These are phyloP conservation scores for Leccinum subrobustum DNA, from an alignment of 1,284 basidiomycete genomes.

Conservation along the genomic window DNA sequence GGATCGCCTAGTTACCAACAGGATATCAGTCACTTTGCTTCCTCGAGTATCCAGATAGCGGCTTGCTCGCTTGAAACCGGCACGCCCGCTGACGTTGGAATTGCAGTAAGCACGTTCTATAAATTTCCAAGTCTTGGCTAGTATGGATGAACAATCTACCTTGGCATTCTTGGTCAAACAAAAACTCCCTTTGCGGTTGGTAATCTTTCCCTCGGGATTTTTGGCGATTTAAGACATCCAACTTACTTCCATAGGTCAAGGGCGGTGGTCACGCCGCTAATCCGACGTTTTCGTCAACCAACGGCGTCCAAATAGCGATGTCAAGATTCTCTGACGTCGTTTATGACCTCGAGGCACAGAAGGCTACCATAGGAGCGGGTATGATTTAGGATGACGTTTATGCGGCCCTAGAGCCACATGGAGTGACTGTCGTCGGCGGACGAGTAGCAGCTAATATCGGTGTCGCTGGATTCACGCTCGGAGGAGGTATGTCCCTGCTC, in stretches of 20 bases:
- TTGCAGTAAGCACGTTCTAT: neutral
- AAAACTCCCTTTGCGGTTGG: conserved; percentile 14
- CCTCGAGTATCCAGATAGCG: conserved; percentile 42
- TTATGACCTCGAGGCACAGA: conserved; percentile 38
- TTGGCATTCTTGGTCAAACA: conserved; percentile 10
- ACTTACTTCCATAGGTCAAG: conserved; percentile 11
- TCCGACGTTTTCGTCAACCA: conserved; percentile 34
- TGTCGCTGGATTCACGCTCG: conserved; percentile 52
- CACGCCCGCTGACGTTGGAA: neutral
- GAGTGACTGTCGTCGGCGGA: conserved; percentile 37
- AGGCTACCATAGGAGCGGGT: conserved; percentile 45
- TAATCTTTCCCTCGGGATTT: neutral
- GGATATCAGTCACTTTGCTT: conserved; percentile 48
- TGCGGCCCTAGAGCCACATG: conserved; percentile 40
- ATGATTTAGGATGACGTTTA: conserved; percentile 62
- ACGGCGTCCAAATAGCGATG: conserved; percentile 58
- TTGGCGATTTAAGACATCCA: neutral
- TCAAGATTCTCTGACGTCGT: conserved; percentile 45
- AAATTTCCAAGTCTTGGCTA: neutral
- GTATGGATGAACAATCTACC: neutral
- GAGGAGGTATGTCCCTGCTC: conserved; percentile 46
- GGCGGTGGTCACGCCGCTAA: conserved; percentile 19
- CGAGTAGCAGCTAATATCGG: conserved; percentile 49
- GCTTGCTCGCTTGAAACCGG: conserved; percentile 52
- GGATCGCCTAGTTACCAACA: conserved; percentile 1